phyloP scores from a whole-genome alignment of 768 basidiomycete genomes.

The Mycena chlorophos region DNA sequence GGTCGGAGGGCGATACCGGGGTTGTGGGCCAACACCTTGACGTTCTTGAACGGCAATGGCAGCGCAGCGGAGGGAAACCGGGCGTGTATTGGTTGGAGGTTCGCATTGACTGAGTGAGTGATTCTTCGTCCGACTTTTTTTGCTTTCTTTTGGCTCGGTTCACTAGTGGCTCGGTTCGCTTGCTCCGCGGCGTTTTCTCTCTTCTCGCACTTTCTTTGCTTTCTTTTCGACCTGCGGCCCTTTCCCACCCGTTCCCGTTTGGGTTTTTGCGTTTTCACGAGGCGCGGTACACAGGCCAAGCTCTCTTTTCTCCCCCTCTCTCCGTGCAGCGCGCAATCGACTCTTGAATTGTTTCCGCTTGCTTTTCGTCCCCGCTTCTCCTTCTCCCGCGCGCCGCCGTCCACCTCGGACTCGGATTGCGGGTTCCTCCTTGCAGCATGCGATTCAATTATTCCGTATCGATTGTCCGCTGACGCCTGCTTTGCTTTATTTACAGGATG shows the following conservation, averaged over 20 bases:
- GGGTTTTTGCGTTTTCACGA: not conserved
- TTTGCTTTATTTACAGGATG: slow-evolving; percentile 44
- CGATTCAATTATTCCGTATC: no score
- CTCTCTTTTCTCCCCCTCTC: not conserved
- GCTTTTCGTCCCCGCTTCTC: not conserved
- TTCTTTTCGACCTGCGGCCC: slow-evolving; percentile 19
- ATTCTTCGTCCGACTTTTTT: slow-evolving; percentile 12
- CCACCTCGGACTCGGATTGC: not conserved
- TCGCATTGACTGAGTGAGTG: slow-evolving; percentile 62
- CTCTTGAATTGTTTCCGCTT: no score
- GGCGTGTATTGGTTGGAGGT: slow-evolving; percentile 63
- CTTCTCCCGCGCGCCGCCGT: slow-evolving; percentile 9
- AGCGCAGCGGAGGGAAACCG: slow-evolving; percentile 47
- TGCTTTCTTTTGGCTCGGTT: not conserved
- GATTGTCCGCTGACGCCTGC: slow-evolving; percentile 9
- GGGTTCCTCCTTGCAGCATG: no score
- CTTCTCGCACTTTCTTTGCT: slow-evolving; percentile 13
- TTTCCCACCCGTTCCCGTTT: slow-evolving; percentile 2
- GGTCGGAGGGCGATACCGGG: slow-evolving; percentile 47
- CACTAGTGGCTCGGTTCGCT: not conserved
- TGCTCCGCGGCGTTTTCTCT: slow-evolving; percentile 12
- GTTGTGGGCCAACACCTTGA: slow-evolving; percentile 53
- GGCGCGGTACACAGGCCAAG: no score
- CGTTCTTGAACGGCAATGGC: slow-evolving; percentile 54
- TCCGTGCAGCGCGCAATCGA: no score